A percentile compares a stretch with the other conserved stretches of the same genome.
Conservation (phyloP, 768 basidiomycete species). For the Lentinula edodes region DNA sequence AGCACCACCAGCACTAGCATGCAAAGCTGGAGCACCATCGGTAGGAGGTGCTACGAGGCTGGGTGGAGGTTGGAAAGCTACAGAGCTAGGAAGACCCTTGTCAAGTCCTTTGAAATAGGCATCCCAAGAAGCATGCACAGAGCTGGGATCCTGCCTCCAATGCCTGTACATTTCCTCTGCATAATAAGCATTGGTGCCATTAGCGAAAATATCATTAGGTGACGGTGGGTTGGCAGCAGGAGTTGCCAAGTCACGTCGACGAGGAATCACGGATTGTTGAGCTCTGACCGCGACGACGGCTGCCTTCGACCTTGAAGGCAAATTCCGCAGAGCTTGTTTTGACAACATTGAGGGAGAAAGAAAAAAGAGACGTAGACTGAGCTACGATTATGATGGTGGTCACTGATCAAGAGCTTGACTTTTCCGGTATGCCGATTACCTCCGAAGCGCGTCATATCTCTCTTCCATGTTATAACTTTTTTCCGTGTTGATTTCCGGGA, state of each 20-base stretch:
- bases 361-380: conserved; percentile 1
- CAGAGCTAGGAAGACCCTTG: conserved; percentile 69
- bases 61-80: conserved; percentile 87
- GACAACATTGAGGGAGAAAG: conserved; percentile 6
- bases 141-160: conserved; percentile 85
- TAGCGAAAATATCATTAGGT: conserved; percentile 83
- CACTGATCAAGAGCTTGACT: neutral
- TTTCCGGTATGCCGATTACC: neutral
- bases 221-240: conserved; percentile 47
- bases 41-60: conserved; percentile 61
- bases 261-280: conserved; percentile 9
- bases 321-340: conserved; percentile 8
- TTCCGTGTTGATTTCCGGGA: no score
- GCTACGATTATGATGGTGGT: conserved; percentile 6
- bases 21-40: conserved; percentile 76
- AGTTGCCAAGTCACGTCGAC: conserved; percentile 38
- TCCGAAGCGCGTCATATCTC: neutral
- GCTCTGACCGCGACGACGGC: neutral
- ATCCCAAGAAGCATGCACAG: conserved; percentile 93
- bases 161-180: conserved; percentile 95
- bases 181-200: conserved; percentile 93
- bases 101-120: conserved; percentile 93
- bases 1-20: conserved; percentile 54
- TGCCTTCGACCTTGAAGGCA: neutral
- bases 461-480: no score